Percentiles rank a stretch among this genome's conserved stretches.
Conservation (phyloP, 225 moss, liverwort and hornwort genomes). For the Marchantia paleacea region DNA sequence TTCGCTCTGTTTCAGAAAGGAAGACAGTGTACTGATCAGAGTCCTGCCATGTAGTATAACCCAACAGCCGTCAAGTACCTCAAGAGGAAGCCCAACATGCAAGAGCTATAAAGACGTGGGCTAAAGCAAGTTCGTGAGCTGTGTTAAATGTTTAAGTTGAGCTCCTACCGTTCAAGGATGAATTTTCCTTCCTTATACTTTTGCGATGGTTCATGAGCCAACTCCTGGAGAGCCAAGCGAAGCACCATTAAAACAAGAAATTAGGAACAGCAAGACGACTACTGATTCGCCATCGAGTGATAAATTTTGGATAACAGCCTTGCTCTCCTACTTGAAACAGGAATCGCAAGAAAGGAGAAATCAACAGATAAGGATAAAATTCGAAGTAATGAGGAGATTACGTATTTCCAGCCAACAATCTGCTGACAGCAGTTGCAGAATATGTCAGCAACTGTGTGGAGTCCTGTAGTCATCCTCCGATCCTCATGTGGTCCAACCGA, state of each 20-base stretch:
- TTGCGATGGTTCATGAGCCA: constrained; percentile 66
- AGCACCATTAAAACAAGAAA: background rate
- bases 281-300: background rate
- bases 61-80: too few relatives aligned
- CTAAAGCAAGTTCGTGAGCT: too few relatives aligned
- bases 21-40: background rate
- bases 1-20: constrained; percentile 20
- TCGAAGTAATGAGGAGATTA: constrained; percentile 28
- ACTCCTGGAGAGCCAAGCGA: constrained; percentile 49
- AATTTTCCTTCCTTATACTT: constrained; percentile 99
- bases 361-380: background rate
- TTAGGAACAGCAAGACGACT: background rate
- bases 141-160: background rate
- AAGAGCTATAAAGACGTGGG: too few relatives aligned
- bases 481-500: constrained; percentile 85
- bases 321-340: background rate
- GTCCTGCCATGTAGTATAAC: background rate
- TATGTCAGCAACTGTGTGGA: constrained; percentile 95
- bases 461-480: constrained; percentile 94
- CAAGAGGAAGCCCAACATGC: too few relatives aligned
- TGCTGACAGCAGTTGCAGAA: constrained; percentile 93
- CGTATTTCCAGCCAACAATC: constrained; percentile 98
- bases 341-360: background rate
- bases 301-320: background rate
- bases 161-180: constrained; percentile 81